Base-by-base conservation (phyloP, 768 basidiomycete genomes). In the Lactarius tabidus region DNA sequence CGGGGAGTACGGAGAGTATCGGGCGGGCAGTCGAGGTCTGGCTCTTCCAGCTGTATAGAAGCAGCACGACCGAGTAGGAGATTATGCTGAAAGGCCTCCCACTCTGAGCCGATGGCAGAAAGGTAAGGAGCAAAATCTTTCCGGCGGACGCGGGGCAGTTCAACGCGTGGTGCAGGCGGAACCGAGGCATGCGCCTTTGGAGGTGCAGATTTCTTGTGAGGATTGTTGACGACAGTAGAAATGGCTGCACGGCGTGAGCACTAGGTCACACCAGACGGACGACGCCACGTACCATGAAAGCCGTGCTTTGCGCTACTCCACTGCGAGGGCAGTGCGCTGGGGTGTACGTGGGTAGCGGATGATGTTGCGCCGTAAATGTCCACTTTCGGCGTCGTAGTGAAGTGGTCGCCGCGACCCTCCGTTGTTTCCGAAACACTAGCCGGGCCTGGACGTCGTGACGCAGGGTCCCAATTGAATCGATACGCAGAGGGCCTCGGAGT, bases 221-320 rank as follows among this genome's bases (percentile, higher is more conserved):
- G 95, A 71, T 90, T 94, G 71, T 95, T 95, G 59, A 97, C 83
- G 31, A 97, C 91, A 20, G 92, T 95, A 10, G 95, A 95, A 68
- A 97, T 95, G 43, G 94, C 95, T 97, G 74, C 17, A 55, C 38
- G 71, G 57, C 48, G 70, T 69, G 57, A 39, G 59, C 14, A 8
- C 12, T 36, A 26, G 8, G 7, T n/a, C 10, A 33, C 28, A 23
- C 57, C 36, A 43, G 41, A 66, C 38, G 29, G 23, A 29, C 2
- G 9, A 8, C 10, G 29, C 31, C 33, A 75, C 84, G 63, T 74
- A 91, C 93, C 93, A 74, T 96, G 91, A 78, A 96, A 95, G 9
- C 94, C 94, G 70, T 92, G 88, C 53, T 83, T 85, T 18, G 88
- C 79, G 73, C 90, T 91, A 70, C 88, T 90, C 91, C 91, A 93